phyloP scores from a whole-genome alignment of 805 yeast genomes.

The Zygotorulaspora chibaensis region DNA sequence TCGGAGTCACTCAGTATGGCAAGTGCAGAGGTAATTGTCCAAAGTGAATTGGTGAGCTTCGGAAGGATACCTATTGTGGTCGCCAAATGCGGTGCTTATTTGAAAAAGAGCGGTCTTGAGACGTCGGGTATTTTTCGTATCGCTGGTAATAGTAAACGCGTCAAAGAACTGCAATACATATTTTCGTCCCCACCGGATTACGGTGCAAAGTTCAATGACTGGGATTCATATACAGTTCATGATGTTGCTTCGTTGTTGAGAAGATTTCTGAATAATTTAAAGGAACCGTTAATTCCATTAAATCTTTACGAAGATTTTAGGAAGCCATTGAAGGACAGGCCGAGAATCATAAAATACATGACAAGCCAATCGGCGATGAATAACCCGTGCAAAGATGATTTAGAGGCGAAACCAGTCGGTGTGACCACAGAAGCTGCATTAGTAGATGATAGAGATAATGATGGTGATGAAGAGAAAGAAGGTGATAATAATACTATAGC shows the following conservation, averaged over 20 bases:
- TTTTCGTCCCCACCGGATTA: constrained; percentile 87
- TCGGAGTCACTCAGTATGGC: constrained; percentile 63
- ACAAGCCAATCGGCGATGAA: constrained; percentile 41
- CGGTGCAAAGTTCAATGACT: constrained; percentile 71
- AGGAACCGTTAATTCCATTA: constrained; percentile 88
- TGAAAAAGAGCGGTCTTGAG: constrained; percentile 71
- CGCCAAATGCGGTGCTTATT: constrained; percentile 88
- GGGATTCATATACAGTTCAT: constrained; percentile 95
- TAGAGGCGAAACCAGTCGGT: constrained; percentile 11
- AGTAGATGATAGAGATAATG: constrained; percentile 17
- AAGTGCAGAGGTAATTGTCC: constrained; percentile 59
- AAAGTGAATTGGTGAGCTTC: constrained; percentile 63
- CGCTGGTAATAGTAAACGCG: constrained; percentile 85
- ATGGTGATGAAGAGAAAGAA: constrained; percentile 20
- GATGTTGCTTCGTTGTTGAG: constrained; percentile 92
- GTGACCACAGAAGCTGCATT: constrained; percentile 8
- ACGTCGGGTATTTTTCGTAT: constrained; percentile 92
- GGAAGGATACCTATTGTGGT: constrained; percentile 90
- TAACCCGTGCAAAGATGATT: constrained; percentile 33
- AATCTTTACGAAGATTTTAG: constrained; percentile 72
- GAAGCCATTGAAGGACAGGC: constrained; percentile 63
- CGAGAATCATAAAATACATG: constrained; percentile 62
- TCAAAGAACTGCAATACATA: constrained; percentile 75
- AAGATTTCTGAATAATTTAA: constrained; percentile 78
- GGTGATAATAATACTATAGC: constrained; percentile 20